These are phyloP conservation scores for Emergomyces orientalis DNA, from an alignment of 2,329 filamentous ascomycete genomes.

Conservation along the genomic window DNA sequence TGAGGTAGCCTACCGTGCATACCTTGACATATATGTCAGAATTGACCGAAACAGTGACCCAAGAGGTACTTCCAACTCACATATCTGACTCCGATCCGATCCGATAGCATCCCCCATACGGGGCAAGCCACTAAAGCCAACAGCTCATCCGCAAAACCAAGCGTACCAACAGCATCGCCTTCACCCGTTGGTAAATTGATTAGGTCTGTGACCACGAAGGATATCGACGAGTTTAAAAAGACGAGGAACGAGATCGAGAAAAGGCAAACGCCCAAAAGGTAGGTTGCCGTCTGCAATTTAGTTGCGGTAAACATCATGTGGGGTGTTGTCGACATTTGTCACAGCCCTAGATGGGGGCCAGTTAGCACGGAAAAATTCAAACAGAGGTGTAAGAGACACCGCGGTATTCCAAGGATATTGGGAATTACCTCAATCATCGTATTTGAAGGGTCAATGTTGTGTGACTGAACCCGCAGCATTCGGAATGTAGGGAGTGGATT, in stretches of 20 bases:
- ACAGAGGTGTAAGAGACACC: neutral
- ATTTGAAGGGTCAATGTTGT: neutral
- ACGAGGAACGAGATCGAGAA: slow-evolving; percentile 59
- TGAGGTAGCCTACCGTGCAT: slow-evolving; percentile 64
- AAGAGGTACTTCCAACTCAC: slow-evolving; percentile 24
- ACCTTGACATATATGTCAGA: slow-evolving; percentile 27
- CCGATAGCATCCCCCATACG: slow-evolving; percentile 42
- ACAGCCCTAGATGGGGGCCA: neutral
- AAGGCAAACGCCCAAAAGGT: slow-evolving; percentile 53
- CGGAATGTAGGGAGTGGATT: neutral
- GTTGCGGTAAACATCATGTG: slow-evolving; percentile 46
- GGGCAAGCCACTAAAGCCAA: slow-evolving; percentile 42
- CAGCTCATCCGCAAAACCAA: slow-evolving; percentile 43
- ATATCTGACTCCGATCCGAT: slow-evolving; percentile 40
- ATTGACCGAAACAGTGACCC: slow-evolving; percentile 8
- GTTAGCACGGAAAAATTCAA: neutral
- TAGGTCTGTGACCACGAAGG: slow-evolving; percentile 55
- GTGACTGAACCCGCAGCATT: neutral
- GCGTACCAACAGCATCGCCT: slow-evolving; percentile 51
- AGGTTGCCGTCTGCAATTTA: slow-evolving; percentile 48
- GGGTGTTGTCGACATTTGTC: neutral
- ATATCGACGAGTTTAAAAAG: slow-evolving; percentile 55
- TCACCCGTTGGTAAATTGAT: slow-evolving; percentile 48
- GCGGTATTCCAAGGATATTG: neutral
- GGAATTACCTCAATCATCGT: neutral